Conservation (phyloP, 2,329 filamentous ascomycete genomes). For the Ascochyta rabiei region DNA sequence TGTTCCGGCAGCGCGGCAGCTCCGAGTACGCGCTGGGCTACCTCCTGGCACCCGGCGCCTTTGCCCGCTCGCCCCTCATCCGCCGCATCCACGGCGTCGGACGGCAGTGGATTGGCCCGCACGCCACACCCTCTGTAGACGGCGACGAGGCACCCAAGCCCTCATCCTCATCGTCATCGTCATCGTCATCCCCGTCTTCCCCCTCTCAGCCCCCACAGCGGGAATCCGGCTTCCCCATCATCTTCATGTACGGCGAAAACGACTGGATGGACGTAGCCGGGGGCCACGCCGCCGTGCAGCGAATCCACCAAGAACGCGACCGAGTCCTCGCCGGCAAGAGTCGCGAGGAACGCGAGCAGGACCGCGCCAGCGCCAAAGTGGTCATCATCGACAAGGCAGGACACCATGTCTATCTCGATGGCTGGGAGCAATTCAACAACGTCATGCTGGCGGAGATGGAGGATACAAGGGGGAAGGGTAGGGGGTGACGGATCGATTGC, state of each 20-base stretch:
- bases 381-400: slow-evolving; percentile 75
- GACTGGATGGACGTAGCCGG: slow-evolving; percentile 99
- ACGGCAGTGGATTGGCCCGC: slow-evolving; percentile 62
- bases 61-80: slow-evolving; percentile 86
- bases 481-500: neutral
- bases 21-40: slow-evolving; percentile 94
- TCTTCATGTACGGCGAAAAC: slow-evolving; percentile 96
- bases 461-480: slow-evolving; percentile 57
- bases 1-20: slow-evolving; percentile 90
- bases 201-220: slow-evolving; percentile 16
- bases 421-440: slow-evolving; percentile 71
- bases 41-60: slow-evolving; percentile 90
- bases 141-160: slow-evolving; percentile 26
- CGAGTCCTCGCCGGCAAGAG: slow-evolving; percentile 67
- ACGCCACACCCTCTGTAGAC: slow-evolving; percentile 34
- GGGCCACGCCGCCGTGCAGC: slow-evolving; percentile 79
- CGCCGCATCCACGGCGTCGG: slow-evolving; percentile 85
- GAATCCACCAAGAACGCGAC: slow-evolving; percentile 71
- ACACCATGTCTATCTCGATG: slow-evolving; percentile 75
- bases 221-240: slow-evolving; percentile 75
- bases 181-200: too few relatives aligned
- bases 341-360: slow-evolving; percentile 69
- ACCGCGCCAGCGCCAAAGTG: slow-evolving; percentile 84
- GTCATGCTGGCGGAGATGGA: slow-evolving; percentile 70
- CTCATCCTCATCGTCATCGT: neutral